Evolutionary conservation across 2,329 filamentous ascomycete species (phyloP).

Genomic region (Cercospora canescens): DNA sequence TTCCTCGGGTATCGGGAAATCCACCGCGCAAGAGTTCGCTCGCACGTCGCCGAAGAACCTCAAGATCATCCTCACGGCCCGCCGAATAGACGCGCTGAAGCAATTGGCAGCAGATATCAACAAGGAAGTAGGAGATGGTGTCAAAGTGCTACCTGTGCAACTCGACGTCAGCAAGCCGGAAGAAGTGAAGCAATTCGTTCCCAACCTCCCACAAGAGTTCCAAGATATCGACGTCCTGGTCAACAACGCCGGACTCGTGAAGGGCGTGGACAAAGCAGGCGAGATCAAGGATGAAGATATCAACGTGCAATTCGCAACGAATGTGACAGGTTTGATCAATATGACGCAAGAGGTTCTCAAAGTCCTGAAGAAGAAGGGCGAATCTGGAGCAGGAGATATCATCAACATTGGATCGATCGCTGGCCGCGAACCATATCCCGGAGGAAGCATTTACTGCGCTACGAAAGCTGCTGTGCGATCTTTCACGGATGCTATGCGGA

Average conservation of each 20-base stretch:
- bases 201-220: constrained; percentile 75
- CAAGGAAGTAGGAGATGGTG: constrained; percentile 73
- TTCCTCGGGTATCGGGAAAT: constrained; percentile 84
- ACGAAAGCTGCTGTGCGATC: constrained; percentile 85
- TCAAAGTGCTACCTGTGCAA: constrained; percentile 79
- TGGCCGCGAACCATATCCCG: constrained; percentile 81
- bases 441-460: constrained; percentile 89
- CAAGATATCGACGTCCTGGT: constrained; percentile 83
- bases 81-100: constrained; percentile 75
- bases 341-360: constrained; percentile 91
- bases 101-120: constrained; percentile 75
- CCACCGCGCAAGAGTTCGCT: constrained; percentile 88
- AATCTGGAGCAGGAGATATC: constrained; percentile 84
- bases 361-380: constrained; percentile 65
- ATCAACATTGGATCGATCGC: constrained; percentile 95
- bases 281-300: constrained; percentile 82
- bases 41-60: constrained; percentile 76
- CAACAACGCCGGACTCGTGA: constrained; percentile 94
- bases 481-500: constrained; percentile 80
- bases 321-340: constrained; percentile 92
- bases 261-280: constrained; percentile 81
- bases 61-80: constrained; percentile 85
- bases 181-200: constrained; percentile 72
- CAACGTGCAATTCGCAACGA: constrained; percentile 84
- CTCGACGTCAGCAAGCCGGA: constrained; percentile 82